Conservation (phyloP, 768 basidiomycete genomes). For the Mrakia blollopis region DNA sequence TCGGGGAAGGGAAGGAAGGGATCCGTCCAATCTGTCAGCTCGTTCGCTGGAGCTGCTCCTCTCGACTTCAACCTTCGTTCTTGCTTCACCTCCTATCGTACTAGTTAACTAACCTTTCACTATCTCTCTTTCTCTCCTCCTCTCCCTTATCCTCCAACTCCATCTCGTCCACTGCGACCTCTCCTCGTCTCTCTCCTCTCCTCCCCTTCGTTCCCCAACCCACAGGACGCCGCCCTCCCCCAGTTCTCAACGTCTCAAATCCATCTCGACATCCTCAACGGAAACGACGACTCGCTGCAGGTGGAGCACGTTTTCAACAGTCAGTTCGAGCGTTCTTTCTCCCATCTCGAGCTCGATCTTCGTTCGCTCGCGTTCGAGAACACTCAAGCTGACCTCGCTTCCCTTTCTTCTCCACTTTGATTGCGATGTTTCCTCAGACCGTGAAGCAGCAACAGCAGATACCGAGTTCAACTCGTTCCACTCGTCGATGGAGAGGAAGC, state of each 20-base stretch:
- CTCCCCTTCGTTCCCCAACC: neutral
- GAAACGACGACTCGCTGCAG: constrained; percentile 23
- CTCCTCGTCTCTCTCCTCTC: neutral
- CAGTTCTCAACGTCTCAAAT: constrained; percentile 28
- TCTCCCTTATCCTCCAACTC: constrained; percentile 8
- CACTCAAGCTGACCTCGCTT: neutral
- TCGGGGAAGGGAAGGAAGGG: too few species aligned
- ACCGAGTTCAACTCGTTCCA: constrained; percentile 55
- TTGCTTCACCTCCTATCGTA: too few species aligned
- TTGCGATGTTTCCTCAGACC: neutral
- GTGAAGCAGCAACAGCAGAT: constrained; percentile 55
- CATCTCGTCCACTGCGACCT: neutral
- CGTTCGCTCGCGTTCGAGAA: neutral
- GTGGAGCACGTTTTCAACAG: constrained; percentile 30
- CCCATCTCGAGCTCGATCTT: too few species aligned
- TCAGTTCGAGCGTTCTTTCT: neutral
- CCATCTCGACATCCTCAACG: constrained; percentile 33
- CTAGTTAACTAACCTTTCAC: neutral
- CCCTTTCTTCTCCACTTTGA: neutral
- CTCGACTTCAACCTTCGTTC: too few species aligned
- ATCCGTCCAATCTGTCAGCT: too few species aligned
- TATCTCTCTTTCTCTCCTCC: neutral
- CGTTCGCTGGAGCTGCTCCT: too few species aligned
- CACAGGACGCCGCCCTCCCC: constrained; percentile 23
- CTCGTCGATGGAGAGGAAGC: constrained; percentile 62